Base-by-base conservation (phyloP, 2,329 filamentous ascomycete species). In the Colletotrichum melonis region DNA sequence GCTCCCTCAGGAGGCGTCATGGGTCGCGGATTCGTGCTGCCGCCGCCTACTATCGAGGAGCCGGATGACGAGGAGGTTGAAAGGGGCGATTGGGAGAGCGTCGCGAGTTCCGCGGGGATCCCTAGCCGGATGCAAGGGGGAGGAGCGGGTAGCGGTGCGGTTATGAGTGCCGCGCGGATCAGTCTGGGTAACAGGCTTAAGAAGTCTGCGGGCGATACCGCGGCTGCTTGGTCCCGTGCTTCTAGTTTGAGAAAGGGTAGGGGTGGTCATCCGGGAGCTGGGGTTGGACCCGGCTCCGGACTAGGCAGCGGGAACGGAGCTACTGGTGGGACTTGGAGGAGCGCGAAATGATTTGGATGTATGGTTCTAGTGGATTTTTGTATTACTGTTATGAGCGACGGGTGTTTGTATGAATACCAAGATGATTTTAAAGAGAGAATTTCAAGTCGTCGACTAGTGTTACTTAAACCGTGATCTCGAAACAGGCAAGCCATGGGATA, bases 181-280 rank as follows among this genome's bases (percentile, higher is more conserved):
- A 89, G 86, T 65, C 80, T 90, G 52, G 87, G 87, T 5, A 86
- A 84, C 73, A 82, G 88, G 76, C 78, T 90, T 26, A 87, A 85
- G 77, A 88, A 85, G 75, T 85, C 85, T 30, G 84, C 86, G 1
- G 85, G 84, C 1, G 81, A 83, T 24, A 63, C 62, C 6, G 62
- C 62, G 12, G 62, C 62, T 26, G 62, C 62, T 8, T 87, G 86
- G 84, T 86, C 85, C 12, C 83, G 86, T 63, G 82, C 84, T 26
- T 82, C 85, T 22, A 85, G 83, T 72, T 58, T 85, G 67, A 81
- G 82, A 67, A 82, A 80, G 81, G 59, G 70, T 58, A 49, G 70
- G 32, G 59, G 70, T 26, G 69, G 68, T 5, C 42, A 49, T 49
- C 19, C 42, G 1, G 42, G 42, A 49, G 19, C 42, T 49, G 42